Evolutionary conservation across 2,329 filamentous ascomycete species (phyloP).

Genomic region (Dendryphion nanum): DNA sequence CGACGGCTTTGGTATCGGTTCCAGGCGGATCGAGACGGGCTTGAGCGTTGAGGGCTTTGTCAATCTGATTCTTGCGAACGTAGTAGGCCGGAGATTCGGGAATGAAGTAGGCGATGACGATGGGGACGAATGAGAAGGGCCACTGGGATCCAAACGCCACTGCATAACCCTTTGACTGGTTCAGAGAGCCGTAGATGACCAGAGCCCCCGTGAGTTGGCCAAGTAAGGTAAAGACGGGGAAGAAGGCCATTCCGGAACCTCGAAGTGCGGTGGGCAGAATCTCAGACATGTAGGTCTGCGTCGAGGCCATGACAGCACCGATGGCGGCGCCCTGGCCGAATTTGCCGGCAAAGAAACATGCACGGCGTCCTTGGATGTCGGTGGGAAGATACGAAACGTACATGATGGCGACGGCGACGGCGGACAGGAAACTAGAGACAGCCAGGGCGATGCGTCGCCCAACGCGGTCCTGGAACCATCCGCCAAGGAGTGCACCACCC

Average conservation of each 20-base stretch:
- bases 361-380: conserved; percentile 21
- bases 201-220: conserved; percentile 48
- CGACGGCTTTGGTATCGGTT: conserved; percentile 27
- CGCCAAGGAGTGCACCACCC: conserved; percentile 23
- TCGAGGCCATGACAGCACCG: conserved; percentile 42
- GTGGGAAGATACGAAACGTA: conserved; percentile 27
- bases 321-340: conserved; percentile 48
- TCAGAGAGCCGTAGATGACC: conserved; percentile 37
- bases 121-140: conserved; percentile 44
- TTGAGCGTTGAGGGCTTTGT: conserved; percentile 47
- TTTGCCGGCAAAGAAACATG: conserved; percentile 46
- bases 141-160: conserved; percentile 48
- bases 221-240: conserved; percentile 50
- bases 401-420: conserved; percentile 28
- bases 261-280: conserved; percentile 48
- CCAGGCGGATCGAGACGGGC: conserved; percentile 48
- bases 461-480: conserved; percentile 25
- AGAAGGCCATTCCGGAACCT: conserved; percentile 49
- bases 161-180: conserved; percentile 35
- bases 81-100: conserved; percentile 54
- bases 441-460: conserved; percentile 23
- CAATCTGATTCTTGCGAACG: conserved; percentile 42
- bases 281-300: conserved; percentile 52
- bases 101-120: conserved; percentile 45
- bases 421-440: conserved; percentile 23